Percentiles rank a stretch among this genome's conserved stretches.
Evolutionary conservation across 352 stramenopile species (phyloP).

Genomic region (Pythium apleroticum): DNA sequence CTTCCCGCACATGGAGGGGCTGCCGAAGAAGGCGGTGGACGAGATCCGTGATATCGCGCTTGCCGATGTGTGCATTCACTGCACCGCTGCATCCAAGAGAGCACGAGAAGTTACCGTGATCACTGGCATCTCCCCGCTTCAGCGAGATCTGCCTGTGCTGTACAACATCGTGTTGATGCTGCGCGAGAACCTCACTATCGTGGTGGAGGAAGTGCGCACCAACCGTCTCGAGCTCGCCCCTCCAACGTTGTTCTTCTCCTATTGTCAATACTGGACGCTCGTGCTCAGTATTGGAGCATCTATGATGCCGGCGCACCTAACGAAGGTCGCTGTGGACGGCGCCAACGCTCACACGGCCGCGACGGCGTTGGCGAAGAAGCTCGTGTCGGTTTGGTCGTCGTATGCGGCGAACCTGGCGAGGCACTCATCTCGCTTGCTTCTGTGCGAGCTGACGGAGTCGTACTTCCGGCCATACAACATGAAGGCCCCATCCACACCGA

Average conservation of each 20-base stretch:
- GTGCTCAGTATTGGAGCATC: slow-evolving; percentile 48
- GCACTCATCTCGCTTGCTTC: slow-evolving; percentile 50
- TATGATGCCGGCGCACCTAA: slow-evolving; percentile 59
- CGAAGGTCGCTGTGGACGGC: slow-evolving; percentile 50
- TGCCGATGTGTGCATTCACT: slow-evolving; percentile 57
- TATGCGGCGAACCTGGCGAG: slow-evolving; percentile 55
- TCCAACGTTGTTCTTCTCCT: slow-evolving; percentile 43
- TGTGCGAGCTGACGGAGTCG: slow-evolving; percentile 61
- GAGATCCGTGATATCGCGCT: slow-evolving; percentile 53
- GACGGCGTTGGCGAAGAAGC: slow-evolving; percentile 34
- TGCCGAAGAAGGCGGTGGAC: slow-evolving; percentile 54
- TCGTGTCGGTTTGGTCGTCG: slow-evolving; percentile 57
- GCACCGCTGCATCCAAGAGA: slow-evolving; percentile 17
- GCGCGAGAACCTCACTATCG: slow-evolving; percentile 47
- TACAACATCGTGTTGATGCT: slow-evolving; percentile 60
- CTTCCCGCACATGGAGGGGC: slow-evolving; percentile 66
- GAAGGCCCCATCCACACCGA: slow-evolving; percentile 17
- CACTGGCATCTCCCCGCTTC: slow-evolving; percentile 40
- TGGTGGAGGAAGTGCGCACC: slow-evolving; percentile 67
- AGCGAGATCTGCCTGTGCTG: slow-evolving; percentile 64
- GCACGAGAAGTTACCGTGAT: not conserved
- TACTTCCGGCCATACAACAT: slow-evolving; percentile 59
- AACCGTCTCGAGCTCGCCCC: slow-evolving; percentile 52
- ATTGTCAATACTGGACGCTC: slow-evolving; percentile 76
- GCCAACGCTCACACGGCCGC: slow-evolving; percentile 25